Percentiles rank a stretch among this genome's conserved stretches.
Evolutionary conservation across 306 rosid species (phyloP).

Genomic region (Vigna radiata): DNA sequence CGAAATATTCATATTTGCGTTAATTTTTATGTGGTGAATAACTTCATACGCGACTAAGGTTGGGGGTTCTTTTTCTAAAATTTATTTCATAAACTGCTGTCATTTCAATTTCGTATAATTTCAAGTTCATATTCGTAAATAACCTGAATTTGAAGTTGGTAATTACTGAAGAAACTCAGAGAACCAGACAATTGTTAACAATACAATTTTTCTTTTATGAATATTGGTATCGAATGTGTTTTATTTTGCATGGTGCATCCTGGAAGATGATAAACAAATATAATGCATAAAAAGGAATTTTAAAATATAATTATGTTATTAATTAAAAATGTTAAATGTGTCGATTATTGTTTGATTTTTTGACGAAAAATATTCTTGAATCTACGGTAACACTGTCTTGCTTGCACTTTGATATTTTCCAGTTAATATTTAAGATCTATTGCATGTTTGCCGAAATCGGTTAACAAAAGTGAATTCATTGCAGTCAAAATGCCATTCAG

Average conservation of each 20-base stretch:
- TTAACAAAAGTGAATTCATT: slow-evolving; percentile 42
- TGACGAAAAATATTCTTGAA: slow-evolving; percentile 25
- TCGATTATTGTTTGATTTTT: slow-evolving; percentile 18
- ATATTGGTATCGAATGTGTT: background rate
- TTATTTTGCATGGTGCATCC: background rate
- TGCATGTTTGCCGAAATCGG: slow-evolving; percentile 18
- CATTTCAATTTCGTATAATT: background rate
- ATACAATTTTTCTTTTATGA: background rate
- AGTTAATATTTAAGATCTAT: slow-evolving; percentile 11
- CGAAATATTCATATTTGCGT: background rate
- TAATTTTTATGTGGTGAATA: background rate
- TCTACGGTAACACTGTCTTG: slow-evolving; percentile 32
- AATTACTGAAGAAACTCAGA: background rate
- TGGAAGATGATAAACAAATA: background rate
- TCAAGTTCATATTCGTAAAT: background rate
- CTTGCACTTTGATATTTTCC: slow-evolving; percentile 29
- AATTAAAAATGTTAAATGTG: background rate
- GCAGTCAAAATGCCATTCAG: slow-evolving; percentile 82
- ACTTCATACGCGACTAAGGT: background rate
- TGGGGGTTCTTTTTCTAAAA: background rate
- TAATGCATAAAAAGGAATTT: background rate
- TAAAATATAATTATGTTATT: slow-evolving; percentile 7
- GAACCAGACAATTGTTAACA: background rate
- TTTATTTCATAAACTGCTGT: background rate
- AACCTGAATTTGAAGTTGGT: background rate